Conservation (phyloP, 208 protist genomes). For the Leishmania turanica region DNA sequence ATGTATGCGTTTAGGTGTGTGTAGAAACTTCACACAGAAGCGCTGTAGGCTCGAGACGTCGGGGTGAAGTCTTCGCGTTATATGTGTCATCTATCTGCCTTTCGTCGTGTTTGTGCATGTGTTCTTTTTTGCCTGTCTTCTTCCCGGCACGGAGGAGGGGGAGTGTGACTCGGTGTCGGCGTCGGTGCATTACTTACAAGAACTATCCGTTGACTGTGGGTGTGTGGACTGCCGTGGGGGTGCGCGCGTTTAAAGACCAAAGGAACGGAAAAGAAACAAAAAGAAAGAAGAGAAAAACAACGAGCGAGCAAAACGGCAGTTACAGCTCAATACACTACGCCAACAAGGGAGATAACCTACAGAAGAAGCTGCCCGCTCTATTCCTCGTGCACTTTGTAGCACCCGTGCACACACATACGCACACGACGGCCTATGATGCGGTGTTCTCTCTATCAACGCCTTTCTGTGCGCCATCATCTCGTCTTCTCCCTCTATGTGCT, state of each 20-base stretch:
- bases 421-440: background rate
- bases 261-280: background rate
- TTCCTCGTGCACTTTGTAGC: background rate
- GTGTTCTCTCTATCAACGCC: background rate
- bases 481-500: background rate
- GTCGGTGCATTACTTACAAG: conserved; percentile 20
- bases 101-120: conserved; percentile 1
- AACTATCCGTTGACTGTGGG: conserved; percentile 1
- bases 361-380: background rate
- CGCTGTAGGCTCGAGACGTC: background rate
- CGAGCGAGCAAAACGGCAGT: conserved; percentile 1
- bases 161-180: background rate
- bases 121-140: background rate
- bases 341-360: background rate
- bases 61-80: background rate
- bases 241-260: background rate
- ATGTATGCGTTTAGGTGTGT: conserved; percentile 14
- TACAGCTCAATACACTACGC: background rate
- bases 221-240: background rate
- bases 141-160: background rate
- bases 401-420: background rate
- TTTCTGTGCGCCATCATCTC: background rate
- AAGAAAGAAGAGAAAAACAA: background rate
- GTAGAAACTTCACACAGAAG: background rate
- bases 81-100: background rate